Percentiles rank a stretch among this genome's conserved stretches.
phyloP scores from a whole-genome alignment of 2,329 filamentous ascomycete genomes.

The Ambrosiella xylebori region DNA sequence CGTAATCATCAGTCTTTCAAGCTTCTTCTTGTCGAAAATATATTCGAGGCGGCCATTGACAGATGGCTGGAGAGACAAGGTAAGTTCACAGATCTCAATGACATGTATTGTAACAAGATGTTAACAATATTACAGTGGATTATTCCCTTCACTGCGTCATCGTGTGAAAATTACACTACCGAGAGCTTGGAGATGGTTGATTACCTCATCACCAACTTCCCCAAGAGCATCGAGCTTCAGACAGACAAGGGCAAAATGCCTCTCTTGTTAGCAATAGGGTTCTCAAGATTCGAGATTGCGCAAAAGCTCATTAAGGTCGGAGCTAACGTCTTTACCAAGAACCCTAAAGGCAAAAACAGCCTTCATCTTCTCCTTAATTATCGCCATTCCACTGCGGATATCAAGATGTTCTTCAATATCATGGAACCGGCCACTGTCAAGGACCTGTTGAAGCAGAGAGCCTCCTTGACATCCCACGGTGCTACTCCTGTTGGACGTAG shows the following conservation, averaged over 20 bases:
- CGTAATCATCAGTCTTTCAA: conserved; percentile 44
- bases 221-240: conserved; percentile 45
- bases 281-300: conserved; percentile 35
- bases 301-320: conserved; percentile 48
- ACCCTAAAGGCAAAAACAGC: conserved; percentile 40
- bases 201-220: conserved; percentile 46
- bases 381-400: not conserved
- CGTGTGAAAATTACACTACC: conserved; percentile 19
- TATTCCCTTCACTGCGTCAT: conserved; percentile 51
- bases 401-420: not conserved
- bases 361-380: conserved; percentile 32
- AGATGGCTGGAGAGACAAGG: conserved; percentile 45
- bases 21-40: conserved; percentile 35
- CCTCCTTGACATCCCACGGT: not conserved
- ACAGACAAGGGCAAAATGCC: conserved; percentile 44
- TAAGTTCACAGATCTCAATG: conserved; percentile 23
- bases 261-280: conserved; percentile 46
- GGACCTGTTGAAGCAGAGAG: not conserved
- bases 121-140: conserved; percentile 28
- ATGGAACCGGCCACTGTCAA: not conserved
- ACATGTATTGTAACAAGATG: not conserved
- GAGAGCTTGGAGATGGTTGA: conserved; percentile 39
- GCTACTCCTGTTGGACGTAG: not conserved
- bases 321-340: conserved; percentile 50
- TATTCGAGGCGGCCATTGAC: conserved; percentile 33